Evolutionary conservation across 2,329 filamentous ascomycete species (phyloP).

Genomic region (Microdochium bolleyi): DNA sequence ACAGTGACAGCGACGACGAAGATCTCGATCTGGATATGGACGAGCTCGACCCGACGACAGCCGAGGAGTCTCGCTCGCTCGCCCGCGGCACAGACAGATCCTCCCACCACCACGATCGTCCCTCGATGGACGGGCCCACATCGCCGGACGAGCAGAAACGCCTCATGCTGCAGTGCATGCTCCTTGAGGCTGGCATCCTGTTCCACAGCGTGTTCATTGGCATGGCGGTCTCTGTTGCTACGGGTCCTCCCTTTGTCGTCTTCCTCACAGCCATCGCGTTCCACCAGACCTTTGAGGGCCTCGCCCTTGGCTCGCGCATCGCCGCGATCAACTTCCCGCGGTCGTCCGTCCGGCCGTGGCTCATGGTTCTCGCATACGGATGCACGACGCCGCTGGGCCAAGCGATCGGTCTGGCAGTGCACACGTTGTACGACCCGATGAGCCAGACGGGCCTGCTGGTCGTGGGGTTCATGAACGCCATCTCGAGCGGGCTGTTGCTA

Average conservation of each 20-base stretch:
- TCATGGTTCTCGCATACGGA: slow-evolving; percentile 73
- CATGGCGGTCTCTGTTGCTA: slow-evolving; percentile 77
- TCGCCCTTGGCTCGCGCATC: slow-evolving; percentile 79
- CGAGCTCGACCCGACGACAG: slow-evolving; percentile 42
- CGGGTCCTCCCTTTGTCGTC: slow-evolving; percentile 70
- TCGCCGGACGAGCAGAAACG: slow-evolving; percentile 53
- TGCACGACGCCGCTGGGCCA: slow-evolving; percentile 76
- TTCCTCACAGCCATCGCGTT: slow-evolving; percentile 76
- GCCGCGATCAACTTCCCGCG: slow-evolving; percentile 73
- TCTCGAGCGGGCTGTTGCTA: slow-evolving; percentile 70
- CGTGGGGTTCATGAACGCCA: slow-evolving; percentile 82
- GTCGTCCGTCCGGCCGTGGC: slow-evolving; percentile 68
- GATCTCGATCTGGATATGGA: slow-evolving; percentile 54
- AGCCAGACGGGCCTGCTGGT: slow-evolving; percentile 70
- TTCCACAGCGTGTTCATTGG: slow-evolving; percentile 84
- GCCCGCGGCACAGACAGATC: slow-evolving; percentile 6
- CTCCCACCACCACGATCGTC: slow-evolving; percentile 14
- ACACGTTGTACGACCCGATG: slow-evolving; percentile 72
- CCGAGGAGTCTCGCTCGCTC: slow-evolving; percentile 19
- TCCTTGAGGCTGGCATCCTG: slow-evolving; percentile 76
- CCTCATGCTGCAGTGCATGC: slow-evolving; percentile 66
- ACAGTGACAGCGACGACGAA: slow-evolving; percentile 36
- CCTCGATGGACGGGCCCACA: slow-evolving; percentile 17
- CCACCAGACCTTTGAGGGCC: slow-evolving; percentile 83
- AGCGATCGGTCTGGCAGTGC: slow-evolving; percentile 70